Conservation (phyloP, 441 rosid species). For the Manihot esculenta region DNA sequence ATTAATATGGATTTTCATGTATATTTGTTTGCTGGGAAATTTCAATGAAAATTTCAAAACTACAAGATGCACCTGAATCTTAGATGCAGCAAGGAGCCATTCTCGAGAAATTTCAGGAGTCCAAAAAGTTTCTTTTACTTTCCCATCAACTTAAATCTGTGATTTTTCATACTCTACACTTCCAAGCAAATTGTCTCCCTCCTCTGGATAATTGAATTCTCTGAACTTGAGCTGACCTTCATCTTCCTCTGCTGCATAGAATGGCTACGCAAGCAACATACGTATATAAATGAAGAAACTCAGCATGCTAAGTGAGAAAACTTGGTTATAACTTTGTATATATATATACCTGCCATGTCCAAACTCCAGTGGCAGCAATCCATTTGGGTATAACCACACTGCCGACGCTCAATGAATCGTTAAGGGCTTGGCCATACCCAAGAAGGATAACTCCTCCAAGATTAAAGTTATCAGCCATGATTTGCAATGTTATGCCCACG, state of each 20-base stretch:
- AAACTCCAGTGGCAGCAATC: not conserved
- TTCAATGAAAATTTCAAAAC: no score
- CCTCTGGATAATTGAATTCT: not conserved
- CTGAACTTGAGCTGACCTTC: not conserved
- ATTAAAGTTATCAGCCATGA: no score
- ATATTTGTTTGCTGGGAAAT: no score
- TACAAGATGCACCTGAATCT: not conserved
- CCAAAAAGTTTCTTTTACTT: not conserved
- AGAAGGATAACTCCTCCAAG: not conserved
- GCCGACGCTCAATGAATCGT: not conserved
- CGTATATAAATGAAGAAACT: not conserved
- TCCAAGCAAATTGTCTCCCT: slow-evolving; percentile 18
- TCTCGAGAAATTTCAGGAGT: not conserved
- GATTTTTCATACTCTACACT: not conserved
- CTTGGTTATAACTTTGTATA: no score
- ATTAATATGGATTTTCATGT: no score
- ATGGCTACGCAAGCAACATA: not conserved
- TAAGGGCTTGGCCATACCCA: slow-evolving; percentile 9
- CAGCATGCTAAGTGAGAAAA: no score
- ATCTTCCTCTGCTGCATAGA: not conserved
- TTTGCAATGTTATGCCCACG: not conserved
- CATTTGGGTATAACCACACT: not conserved
- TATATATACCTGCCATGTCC: no score
- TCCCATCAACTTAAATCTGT: not conserved
- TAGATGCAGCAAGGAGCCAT: not conserved